Conservation (phyloP, 1,139 yeast genomes). For the Insectozyma bohioensis region DNA sequence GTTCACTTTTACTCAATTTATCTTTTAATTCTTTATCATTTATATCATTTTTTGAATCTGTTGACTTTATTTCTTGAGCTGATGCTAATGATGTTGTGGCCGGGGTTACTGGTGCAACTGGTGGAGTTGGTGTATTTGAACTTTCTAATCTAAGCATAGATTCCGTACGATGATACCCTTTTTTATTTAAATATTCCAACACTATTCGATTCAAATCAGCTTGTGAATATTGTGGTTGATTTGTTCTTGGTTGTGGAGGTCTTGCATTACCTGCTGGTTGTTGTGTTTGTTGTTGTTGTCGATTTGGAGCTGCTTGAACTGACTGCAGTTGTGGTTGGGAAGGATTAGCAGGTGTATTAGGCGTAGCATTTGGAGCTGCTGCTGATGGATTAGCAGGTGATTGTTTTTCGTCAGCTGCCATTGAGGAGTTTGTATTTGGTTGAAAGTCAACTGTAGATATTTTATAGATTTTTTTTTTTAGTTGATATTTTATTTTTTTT, state of each 20-base stretch:
- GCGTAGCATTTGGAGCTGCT: constrained; percentile 1
- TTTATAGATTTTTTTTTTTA: no score
- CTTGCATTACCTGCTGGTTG: constrained; percentile 8
- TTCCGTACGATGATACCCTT: constrained; percentile 93
- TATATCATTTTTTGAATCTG: constrained; percentile 4
- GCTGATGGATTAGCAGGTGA: constrained; percentile 11
- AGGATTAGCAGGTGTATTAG: neutral
- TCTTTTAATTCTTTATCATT: constrained; percentile 31
- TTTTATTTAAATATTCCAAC: constrained; percentile 85
- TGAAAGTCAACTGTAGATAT: no score
- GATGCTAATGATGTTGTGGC: constrained; percentile 40
- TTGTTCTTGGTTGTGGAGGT: constrained; percentile 14
- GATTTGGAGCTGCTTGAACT: constrained; percentile 3
- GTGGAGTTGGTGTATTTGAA: constrained; percentile 63
- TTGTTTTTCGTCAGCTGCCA: constrained; percentile 1
- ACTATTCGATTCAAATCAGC: constrained; percentile 89
- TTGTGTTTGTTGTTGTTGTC: constrained; percentile 8
- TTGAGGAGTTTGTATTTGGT: neutral
- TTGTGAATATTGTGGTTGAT: constrained; percentile 49
- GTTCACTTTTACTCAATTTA: constrained; percentile 27
- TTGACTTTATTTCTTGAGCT: constrained; percentile 31
- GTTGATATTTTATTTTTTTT: constrained; percentile 1
- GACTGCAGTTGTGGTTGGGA: constrained; percentile 3
- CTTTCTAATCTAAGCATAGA: constrained; percentile 90
- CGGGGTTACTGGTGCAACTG: constrained; percentile 51